Conservation (phyloP, 441 rosid species). For the Jatropha podagrica region DNA sequence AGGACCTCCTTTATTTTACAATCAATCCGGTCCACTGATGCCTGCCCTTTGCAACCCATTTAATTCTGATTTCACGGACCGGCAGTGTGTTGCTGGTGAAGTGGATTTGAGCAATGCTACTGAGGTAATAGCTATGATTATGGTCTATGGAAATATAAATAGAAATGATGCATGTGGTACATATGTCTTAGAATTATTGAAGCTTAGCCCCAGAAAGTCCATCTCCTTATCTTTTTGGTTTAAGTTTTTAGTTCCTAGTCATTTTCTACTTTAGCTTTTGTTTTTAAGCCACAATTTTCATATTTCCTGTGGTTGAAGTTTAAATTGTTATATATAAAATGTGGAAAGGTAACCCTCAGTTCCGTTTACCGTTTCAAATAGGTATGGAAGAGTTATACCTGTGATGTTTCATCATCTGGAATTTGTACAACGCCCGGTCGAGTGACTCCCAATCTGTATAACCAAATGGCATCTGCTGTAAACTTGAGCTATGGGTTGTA, state of each 20-base stretch:
- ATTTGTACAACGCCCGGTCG: slow-evolving; percentile 74
- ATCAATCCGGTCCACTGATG: slow-evolving; percentile 86
- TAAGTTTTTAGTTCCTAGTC: background rate
- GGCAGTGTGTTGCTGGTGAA: slow-evolving; percentile 60
- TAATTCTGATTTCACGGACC: slow-evolving; percentile 58
- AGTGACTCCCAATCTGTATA: slow-evolving; percentile 61
- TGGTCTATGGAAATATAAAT: background rate
- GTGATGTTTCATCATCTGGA: slow-evolving; percentile 54
- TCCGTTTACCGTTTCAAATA: slow-evolving; percentile 27
- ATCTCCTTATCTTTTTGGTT: background rate
- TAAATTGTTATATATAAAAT: background rate
- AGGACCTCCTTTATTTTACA: slow-evolving; percentile 52
- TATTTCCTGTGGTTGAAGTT: background rate
- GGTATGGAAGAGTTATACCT: slow-evolving; percentile 72
- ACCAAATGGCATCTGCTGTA: slow-evolving; percentile 65
- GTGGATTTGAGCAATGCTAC: slow-evolving; percentile 64
- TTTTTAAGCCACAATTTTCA: background rate
- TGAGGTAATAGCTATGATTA: slow-evolving; percentile 41
- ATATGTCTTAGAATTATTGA: background rate
- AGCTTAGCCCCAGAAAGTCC: background rate
- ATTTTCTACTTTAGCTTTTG: no score
- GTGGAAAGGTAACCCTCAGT: background rate
- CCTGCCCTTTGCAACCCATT: slow-evolving; percentile 85
- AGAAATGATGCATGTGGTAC: background rate
- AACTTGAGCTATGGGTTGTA: slow-evolving; percentile 82